Evolutionary conservation across 768 basidiomycete genomes (phyloP).

Genomic region (Pulveroboletus sp.): DNA sequence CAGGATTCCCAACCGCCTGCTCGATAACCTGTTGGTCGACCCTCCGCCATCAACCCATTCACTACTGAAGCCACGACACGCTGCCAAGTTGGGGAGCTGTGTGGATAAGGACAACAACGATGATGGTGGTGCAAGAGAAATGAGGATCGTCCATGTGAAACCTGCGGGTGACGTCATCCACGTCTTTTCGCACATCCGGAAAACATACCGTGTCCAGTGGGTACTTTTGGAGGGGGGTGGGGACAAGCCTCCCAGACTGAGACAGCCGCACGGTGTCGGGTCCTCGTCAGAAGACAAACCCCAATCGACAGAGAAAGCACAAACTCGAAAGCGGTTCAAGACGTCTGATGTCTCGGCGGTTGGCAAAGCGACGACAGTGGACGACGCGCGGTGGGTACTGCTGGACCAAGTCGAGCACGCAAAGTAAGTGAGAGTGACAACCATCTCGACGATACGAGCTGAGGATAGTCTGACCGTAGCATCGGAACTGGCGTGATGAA

Average conservation of each 20-base stretch:
- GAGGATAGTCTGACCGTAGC: conserved; percentile 43
- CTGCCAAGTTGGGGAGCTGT: neutral
- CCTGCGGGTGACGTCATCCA: conserved; percentile 68
- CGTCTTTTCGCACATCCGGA: conserved; percentile 86
- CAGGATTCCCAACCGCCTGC: conserved; percentile 34
- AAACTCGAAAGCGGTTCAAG: conserved; percentile 10
- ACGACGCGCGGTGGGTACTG: conserved; percentile 46
- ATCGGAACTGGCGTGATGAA: conserved; percentile 73
- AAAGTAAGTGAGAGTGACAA: conserved; percentile 63
- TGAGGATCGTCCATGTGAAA: conserved; percentile 42
- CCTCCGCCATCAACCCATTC: conserved; percentile 20
- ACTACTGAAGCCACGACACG: neutral
- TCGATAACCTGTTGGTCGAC: conserved; percentile 38
- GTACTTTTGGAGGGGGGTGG: conserved; percentile 58
- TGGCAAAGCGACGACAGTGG: conserved; percentile 5
- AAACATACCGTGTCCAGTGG: conserved; percentile 79
- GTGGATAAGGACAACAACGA: neutral
- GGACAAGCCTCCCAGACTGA: conserved; percentile 38
- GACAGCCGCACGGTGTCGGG: neutral
- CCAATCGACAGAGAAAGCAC: conserved; percentile 9
- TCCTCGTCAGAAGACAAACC: conserved; percentile 9
- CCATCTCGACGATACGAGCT: neutral
- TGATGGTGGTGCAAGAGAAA: neutral
- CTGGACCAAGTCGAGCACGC: conserved; percentile 51
- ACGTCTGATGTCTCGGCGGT: conserved; percentile 10